Evolutionary conservation across 345 rosid genomes (phyloP).

Genomic region (Stellera chamaejasme): DNA sequence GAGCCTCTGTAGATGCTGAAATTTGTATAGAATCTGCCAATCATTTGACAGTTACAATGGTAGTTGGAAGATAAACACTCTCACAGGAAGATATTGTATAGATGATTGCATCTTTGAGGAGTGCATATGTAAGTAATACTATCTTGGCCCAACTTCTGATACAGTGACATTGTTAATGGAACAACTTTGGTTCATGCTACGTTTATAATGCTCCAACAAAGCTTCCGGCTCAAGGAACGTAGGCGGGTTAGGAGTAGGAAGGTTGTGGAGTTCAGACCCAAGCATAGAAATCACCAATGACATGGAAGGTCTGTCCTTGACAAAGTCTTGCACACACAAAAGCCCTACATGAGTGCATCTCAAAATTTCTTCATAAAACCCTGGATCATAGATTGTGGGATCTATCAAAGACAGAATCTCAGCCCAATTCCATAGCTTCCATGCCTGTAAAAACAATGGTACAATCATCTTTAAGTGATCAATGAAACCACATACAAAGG

Average conservation of each 20-base stretch:
- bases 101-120: no score
- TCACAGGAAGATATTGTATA: no score
- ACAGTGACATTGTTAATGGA: no score
- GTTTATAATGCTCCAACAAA: no score
- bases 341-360: conserved; percentile 19
- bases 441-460: conserved; percentile 11
- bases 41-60: no score
- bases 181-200: no score
- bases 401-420: background rate
- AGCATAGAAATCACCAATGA: conserved; percentile 3
- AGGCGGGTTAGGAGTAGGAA: conserved; percentile 14
- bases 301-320: conserved; percentile 15
- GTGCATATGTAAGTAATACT: no score
- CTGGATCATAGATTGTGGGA: background rate
- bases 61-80: no score
- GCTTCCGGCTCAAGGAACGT: background rate
- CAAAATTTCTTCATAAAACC: background rate
- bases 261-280: conserved; percentile 15
- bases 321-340: conserved; percentile 20
- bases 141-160: no score
- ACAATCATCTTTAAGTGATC: background rate
- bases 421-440: conserved; percentile 18
- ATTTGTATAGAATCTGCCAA: no score
- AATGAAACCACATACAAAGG: no score
- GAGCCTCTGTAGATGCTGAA: no score